A percentile compares a stretch with the other conserved stretches of the same genome.
phyloP scores from a whole-genome alignment of 805 yeast species.

The Hanseniaspora meyeri region DNA sequence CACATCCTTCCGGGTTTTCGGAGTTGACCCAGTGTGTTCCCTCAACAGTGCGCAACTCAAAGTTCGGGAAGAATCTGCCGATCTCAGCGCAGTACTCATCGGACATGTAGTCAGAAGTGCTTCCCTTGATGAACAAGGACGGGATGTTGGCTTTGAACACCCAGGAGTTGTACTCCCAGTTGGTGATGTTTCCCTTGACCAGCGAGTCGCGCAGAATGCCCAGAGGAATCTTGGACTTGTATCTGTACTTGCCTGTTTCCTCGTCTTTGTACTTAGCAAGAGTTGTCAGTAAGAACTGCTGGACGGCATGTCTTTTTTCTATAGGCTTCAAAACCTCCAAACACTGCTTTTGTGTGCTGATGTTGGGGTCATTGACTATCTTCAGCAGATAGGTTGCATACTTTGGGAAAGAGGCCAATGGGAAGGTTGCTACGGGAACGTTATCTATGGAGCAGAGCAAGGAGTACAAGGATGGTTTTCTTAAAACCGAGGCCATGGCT shows the following conservation, averaged over 20 bases:
- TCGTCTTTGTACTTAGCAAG: conserved; percentile 25
- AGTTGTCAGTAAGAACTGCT: conserved; percentile 58
- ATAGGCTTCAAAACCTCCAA: conserved; percentile 48
- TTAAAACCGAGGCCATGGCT: conserved; percentile 73
- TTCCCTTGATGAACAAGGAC: conserved; percentile 66
- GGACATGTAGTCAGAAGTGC: conserved; percentile 61
- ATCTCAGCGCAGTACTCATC: conserved; percentile 68
- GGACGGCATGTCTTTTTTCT: conserved; percentile 46
- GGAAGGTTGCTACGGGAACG: conserved; percentile 63
- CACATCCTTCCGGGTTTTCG: conserved; percentile 71
- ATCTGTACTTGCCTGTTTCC: conserved; percentile 20
- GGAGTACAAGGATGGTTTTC: conserved; percentile 49
- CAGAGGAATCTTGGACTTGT: conserved; percentile 47
- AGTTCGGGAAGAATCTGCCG: conserved; percentile 66
- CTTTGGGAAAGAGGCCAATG: conserved; percentile 47
- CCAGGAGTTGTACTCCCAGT: conserved; percentile 59
- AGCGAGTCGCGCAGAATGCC: conserved; percentile 54
- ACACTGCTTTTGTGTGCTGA: conserved; percentile 51
- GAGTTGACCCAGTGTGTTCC: conserved; percentile 91
- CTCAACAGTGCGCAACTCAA: conserved; percentile 59
- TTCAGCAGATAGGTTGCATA: conserved; percentile 54
- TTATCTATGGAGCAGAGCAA: conserved; percentile 74
- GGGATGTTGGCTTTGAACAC: conserved; percentile 55
- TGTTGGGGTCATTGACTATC: conserved; percentile 37
- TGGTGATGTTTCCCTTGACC: conserved; percentile 52